Conservation (phyloP, 192 early-diverging fungal species). For the Backusella macrospora region DNA sequence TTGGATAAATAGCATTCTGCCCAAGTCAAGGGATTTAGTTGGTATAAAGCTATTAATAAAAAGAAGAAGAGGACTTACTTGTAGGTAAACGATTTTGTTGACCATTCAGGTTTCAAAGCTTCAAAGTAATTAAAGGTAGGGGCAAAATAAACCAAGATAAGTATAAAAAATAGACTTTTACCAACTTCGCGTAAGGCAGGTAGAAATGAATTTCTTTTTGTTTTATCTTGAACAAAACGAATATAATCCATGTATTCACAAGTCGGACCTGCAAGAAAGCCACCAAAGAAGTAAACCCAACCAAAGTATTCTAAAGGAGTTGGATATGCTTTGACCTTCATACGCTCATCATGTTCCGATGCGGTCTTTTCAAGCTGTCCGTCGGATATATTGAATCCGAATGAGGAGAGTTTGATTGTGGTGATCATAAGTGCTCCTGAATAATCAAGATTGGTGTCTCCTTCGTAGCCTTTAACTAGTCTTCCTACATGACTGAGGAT, state of each 20-base stretch:
- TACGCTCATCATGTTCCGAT: conserved; percentile 43
- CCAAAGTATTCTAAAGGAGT: conserved; percentile 62
- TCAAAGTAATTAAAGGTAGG: conserved; percentile 13
- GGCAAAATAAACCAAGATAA: background rate
- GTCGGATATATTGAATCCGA: conserved; percentile 85
- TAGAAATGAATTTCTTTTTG: background rate
- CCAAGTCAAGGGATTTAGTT: background rate
- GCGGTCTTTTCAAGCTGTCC: conserved; percentile 57
- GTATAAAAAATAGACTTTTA: background rate
- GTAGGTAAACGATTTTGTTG: background rate
- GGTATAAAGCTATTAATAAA: background rate
- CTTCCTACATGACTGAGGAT: conserved; percentile 55
- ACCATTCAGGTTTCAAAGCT: background rate
- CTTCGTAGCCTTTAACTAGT: conserved; percentile 44
- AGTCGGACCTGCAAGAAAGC: conserved; percentile 81
- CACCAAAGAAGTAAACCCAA: conserved; percentile 86
- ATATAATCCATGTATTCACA: conserved; percentile 69
- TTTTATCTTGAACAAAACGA: conserved; percentile 27
- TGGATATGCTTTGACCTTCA: background rate
- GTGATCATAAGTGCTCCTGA: conserved; percentile 95
- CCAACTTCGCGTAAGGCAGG: background rate
- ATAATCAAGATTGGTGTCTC: conserved; percentile 71
- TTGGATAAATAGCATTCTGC: conserved; percentile 50
- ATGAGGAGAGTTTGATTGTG: conserved; percentile 89
- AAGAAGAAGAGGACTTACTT: background rate